A percentile compares a stretch with the other conserved stretches of the same genome.
Evolutionary conservation across 2,329 filamentous ascomycete genomes (phyloP).

Genomic region (Verruconis gallopava): DNA sequence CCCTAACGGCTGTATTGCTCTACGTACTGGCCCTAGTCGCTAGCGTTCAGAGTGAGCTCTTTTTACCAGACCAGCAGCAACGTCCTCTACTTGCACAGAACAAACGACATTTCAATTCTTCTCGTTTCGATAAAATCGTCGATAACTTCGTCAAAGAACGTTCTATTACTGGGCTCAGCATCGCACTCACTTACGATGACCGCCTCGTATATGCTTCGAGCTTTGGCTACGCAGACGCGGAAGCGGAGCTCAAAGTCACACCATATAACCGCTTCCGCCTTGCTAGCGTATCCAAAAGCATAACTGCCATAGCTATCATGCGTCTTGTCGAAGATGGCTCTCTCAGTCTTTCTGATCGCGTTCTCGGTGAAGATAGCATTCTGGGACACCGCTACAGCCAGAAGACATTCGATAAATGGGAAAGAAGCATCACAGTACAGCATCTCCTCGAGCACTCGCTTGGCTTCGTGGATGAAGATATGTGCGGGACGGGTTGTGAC

Average conservation of each 20-base stretch:
- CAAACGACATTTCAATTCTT: slow-evolving; percentile 4
- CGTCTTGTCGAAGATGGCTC: slow-evolving; percentile 3
- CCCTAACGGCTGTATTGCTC: too few species aligned
- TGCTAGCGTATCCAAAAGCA: slow-evolving; percentile 10
- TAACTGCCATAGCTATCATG: slow-evolving; percentile 10
- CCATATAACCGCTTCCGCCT: slow-evolving; percentile 9
- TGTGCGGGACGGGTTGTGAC: slow-evolving; percentile 6
- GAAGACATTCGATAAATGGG: slow-evolving; percentile 7
- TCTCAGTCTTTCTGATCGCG: slow-evolving; percentile 1
- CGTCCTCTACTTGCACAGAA: too few species aligned
- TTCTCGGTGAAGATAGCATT: slow-evolving; percentile 6
- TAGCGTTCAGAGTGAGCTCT: too few species aligned
- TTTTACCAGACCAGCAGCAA: background rate
- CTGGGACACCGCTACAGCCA: slow-evolving; percentile 3
- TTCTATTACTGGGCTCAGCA: slow-evolving; percentile 7
- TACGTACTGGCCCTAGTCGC: too few species aligned
- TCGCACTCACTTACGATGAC: slow-evolving; percentile 7
- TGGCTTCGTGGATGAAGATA: slow-evolving; percentile 8
- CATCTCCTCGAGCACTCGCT: slow-evolving; percentile 9
- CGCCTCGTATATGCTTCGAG: slow-evolving; percentile 6
- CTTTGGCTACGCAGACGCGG: slow-evolving; percentile 6
- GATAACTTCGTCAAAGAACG: slow-evolving; percentile 4
- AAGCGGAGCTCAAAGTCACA: slow-evolving; percentile 1
- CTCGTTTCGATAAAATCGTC: slow-evolving; percentile 1
- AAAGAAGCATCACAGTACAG: slow-evolving; percentile 7